Base-by-base conservation (phyloP, 768 basidiomycete species). In the Russula dissimulans region DNA sequence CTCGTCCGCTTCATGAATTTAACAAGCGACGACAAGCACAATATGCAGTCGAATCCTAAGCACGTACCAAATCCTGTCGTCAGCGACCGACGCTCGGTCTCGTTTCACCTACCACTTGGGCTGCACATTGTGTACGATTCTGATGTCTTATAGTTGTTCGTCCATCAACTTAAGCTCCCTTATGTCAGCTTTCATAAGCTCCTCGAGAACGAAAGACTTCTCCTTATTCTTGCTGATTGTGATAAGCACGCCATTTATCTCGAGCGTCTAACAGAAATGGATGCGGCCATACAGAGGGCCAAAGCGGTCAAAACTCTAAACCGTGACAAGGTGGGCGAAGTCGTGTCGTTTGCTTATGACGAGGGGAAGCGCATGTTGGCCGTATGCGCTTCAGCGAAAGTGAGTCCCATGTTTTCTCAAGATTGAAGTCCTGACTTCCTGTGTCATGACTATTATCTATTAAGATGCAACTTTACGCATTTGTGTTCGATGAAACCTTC, bases 291-390 rank as follows among this genome's bases (percentile, higher is more conserved):
- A 26, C 12, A 6, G 29, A 54, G 41, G 3, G 32, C 12, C 0
- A 54, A 34, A 6, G 1, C 32, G 6, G 55, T 45, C 29, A 57
- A 65, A 54, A 34, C 18, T 0, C 66, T 83, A n/a, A 70, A 75
- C 53, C 73, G 72, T 7, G 73, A 77, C 56, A 81, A 76, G 64
- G 71, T 82, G 9, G 82, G 79, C 0, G 68, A 72, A 2, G 70
- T 77, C 7, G 72, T 74, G 43, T 12, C 78, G 9, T 54, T 84
- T 5, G 73, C 82, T 0, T 82, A 76, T 58, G 81, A 85, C 45
- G 82, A 85, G 63, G 66, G 70, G 9, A 80, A 77, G 62, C 74
- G 78, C 1, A 75, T 78, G 69, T 64, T 85, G n/a, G 75, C 75
- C 0, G 60, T 84, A 0, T 78, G 80, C 57, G 71, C 75, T 4